Evolutionary conservation across 2,329 filamentous ascomycete species (phyloP).

Genomic region (Epichloe uncinata): DNA sequence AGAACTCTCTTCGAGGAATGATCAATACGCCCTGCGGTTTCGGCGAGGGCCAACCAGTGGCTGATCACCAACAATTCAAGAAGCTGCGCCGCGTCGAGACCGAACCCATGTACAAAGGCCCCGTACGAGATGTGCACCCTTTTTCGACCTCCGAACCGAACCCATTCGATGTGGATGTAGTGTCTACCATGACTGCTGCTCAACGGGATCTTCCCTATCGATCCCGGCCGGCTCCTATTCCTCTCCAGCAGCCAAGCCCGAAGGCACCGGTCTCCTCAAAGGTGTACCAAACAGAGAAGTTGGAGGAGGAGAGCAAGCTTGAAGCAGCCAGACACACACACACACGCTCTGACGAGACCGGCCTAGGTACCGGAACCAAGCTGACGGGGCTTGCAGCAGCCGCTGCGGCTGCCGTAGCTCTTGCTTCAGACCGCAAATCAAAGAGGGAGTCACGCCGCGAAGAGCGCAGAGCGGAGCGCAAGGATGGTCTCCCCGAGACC

Average conservation of each 20-base stretch:
- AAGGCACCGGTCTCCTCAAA: conserved; percentile 57
- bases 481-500: conserved; percentile 8
- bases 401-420: conserved; percentile 29
- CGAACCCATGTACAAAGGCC: conserved; percentile 10
- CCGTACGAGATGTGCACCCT: conserved; percentile 52
- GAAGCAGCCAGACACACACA: conserved; percentile 17
- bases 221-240: conserved; percentile 44
- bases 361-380: conserved; percentile 28
- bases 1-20: conserved; percentile 46
- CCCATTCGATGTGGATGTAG: conserved; percentile 43
- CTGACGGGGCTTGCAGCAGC: conserved; percentile 35
- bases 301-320: conserved; percentile 23
- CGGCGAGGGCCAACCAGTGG: conserved; percentile 20
- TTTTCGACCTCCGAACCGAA: conserved; percentile 52
- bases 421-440: conserved; percentile 15
- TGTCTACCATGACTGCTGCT: conserved; percentile 32
- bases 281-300: conserved; percentile 44
- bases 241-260: conserved; percentile 77
- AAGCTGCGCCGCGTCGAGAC: conserved; percentile 12
- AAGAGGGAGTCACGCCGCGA: conserved; percentile 10
- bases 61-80: conserved; percentile 14
- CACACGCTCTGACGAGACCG: conserved; percentile 24
- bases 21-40: conserved; percentile 41
- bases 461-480: conserved; percentile 11
- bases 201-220: conserved; percentile 26